Base-by-base conservation (phyloP, 2,329 filamentous ascomycete genomes). In the Penicillium sp. region DNA sequence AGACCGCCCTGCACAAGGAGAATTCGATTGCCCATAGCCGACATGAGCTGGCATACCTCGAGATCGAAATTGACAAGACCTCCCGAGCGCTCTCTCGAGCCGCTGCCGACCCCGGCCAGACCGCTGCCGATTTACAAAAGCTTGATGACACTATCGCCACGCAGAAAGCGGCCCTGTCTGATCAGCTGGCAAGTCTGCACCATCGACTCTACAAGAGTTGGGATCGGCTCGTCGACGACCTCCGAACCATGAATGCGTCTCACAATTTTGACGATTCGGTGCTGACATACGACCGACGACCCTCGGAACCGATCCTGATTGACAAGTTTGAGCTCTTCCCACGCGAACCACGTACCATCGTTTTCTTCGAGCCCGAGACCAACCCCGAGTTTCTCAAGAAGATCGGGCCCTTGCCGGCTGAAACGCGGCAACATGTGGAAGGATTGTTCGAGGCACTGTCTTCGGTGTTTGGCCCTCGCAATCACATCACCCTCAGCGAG, bases 251-350 rank as follows among this genome's bases (percentile, higher is more conserved):
- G 28, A 82, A 86, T 57, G 81, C 83, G 59, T 55, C 52, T 2
- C 56, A 55, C 9, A 58, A 54, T 73, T 77, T 58, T 64, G 69
- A 43, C 72, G 76, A 65, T 1, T 78, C 81, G 0, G 58, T 76
- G 1, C 66, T 91, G 3, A 59, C 74, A 26, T 90, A 84, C 81
- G 88, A 95, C 65, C 76, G 78, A 1, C 82, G 90, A 12, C 69
- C 73, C 2, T 82, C 81, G 59, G 88, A 95, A 59, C 86, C 88
- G 0, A 72, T 95, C 12, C 66, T 72, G 25, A 77, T 80, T 3
- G 51, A 72, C 4, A 44, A 67, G 0, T 60, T 76, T 1, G 90
- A 95, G 55, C 84, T 88, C 59, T 88, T 76, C 64, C 88, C 88
- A 1, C 72, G 76, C 4, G 51, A 55, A 5, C 56, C 69, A 5